Conservation (phyloP, 164 flowering plant genomes). For the Euptelea pleiosperma region DNA sequence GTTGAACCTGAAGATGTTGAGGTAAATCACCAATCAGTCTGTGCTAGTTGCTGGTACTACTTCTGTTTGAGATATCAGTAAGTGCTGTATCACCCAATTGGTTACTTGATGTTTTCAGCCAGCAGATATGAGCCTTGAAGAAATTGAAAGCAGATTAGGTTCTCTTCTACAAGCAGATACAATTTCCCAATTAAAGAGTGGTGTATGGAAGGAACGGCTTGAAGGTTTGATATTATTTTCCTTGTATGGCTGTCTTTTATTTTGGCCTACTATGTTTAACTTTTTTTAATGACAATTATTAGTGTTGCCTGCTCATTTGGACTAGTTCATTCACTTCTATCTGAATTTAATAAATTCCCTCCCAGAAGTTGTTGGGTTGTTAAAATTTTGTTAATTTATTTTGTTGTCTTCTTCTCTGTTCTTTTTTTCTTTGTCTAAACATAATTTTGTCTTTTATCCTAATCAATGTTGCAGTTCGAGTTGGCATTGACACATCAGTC, state of each 20-base stretch:
- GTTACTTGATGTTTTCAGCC: conserved; percentile 54
- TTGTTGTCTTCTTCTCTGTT: too few relatives aligned
- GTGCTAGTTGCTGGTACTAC: not conserved
- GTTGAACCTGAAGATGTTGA: conserved; percentile 84
- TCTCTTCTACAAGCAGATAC: conserved; percentile 68
- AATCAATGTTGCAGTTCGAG: too few relatives aligned
- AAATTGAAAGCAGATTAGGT: conserved; percentile 85
- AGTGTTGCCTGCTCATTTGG: not conserved
- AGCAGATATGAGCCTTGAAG: conserved; percentile 92
- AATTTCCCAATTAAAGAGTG: conserved; percentile 76
- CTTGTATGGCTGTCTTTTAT: not conserved
- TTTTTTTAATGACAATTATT: not conserved
- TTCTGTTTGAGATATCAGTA: not conserved
- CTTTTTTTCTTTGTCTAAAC: too few relatives aligned
- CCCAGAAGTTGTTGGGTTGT: too few relatives aligned
- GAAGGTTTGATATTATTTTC: conserved; percentile 55
- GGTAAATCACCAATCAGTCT: conserved; percentile 35
- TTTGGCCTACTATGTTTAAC: not conserved
- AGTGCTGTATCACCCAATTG: not conserved
- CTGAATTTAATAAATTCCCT: not conserved
- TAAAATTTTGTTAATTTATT: too few relatives aligned
- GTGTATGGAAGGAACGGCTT: conserved; percentile 96
- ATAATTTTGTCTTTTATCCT: too few relatives aligned
- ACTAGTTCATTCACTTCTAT: not conserved
- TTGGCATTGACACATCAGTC: too few relatives aligned